phyloP scores from a whole-genome alignment of 441 rosid species.

The Syzygium syzygioides region DNA sequence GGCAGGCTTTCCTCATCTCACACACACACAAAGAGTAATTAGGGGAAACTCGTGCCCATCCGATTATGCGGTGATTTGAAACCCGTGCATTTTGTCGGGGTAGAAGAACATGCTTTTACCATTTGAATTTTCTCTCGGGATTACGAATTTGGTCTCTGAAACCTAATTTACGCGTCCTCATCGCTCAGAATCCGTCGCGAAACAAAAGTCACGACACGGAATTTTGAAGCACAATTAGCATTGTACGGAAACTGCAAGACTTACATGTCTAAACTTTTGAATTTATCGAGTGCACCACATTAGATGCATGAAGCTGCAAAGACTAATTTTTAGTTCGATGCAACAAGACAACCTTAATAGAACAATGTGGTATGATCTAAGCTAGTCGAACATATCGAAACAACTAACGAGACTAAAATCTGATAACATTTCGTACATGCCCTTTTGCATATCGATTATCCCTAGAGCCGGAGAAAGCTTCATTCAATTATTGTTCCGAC shows the following conservation, averaged over 20 bases:
- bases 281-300: background rate
- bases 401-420: background rate
- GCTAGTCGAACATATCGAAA: background rate
- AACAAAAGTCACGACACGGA: background rate
- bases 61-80: background rate
- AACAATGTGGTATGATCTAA: background rate
- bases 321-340: background rate
- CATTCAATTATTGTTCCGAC: background rate
- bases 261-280: background rate
- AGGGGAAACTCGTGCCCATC: background rate
- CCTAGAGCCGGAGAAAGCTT: background rate
- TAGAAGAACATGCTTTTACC: background rate
- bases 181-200: rapidly evolving
- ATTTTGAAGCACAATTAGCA: background rate
- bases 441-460: background rate
- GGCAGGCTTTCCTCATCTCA: background rate
- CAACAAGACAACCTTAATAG: background rate
- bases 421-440: background rate
- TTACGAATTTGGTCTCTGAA: background rate
- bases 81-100: background rate
- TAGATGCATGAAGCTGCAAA: background rate
- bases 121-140: background rate
- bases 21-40: background rate
- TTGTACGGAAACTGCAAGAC: background rate
- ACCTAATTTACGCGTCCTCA: background rate